Evolutionary conservation across 1,284 basidiomycete genomes (phyloP).

Genomic region (Moesziomyces sp.): DNA sequence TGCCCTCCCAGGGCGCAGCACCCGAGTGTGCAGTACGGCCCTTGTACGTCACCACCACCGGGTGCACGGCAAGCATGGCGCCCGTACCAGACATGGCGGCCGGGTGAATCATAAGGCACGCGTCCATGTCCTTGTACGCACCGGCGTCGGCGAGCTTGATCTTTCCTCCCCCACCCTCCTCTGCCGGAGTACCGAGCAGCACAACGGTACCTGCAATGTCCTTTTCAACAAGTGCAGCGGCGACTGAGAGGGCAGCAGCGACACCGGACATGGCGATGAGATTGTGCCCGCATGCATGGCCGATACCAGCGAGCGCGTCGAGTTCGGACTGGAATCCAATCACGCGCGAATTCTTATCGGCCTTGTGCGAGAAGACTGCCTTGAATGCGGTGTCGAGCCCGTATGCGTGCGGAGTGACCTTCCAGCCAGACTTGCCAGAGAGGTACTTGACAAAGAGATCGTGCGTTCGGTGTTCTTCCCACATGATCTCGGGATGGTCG

Average conservation of each 20-base stretch:
- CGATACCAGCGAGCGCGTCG: conserved; percentile 70
- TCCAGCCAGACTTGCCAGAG: conserved; percentile 48
- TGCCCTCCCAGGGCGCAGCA: conserved; percentile 81
- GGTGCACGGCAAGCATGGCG: conserved; percentile 71
- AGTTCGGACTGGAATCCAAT: conserved; percentile 75
- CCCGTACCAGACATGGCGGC: conserved; percentile 70
- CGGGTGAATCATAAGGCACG: conserved; percentile 76
- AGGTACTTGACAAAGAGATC: conserved; percentile 59
- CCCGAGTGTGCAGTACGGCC: conserved; percentile 62
- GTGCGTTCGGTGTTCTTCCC: conserved; percentile 58
- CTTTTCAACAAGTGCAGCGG: conserved; percentile 74
- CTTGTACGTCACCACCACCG: conserved; percentile 45
- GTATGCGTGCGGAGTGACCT: conserved; percentile 62
- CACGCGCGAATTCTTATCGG: conserved; percentile 33
- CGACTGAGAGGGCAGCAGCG: conserved; percentile 79
- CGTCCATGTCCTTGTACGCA: conserved; percentile 80
- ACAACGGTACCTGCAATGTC: conserved; percentile 78
- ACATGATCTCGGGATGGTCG: conserved; percentile 66
- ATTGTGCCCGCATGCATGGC: conserved; percentile 83
- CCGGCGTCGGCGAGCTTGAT: conserved; percentile 77
- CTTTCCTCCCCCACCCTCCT: conserved; percentile 84
- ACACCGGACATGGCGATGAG: conserved; percentile 84
- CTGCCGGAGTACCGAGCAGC: conserved; percentile 86
- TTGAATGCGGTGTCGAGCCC: conserved; percentile 76
- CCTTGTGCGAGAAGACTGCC: conserved; percentile 73